These are phyloP conservation scores for Pseudogymnoascus sp. DNA, from an alignment of 2,329 filamentous ascomycete genomes.

Conservation along the genomic window DNA sequence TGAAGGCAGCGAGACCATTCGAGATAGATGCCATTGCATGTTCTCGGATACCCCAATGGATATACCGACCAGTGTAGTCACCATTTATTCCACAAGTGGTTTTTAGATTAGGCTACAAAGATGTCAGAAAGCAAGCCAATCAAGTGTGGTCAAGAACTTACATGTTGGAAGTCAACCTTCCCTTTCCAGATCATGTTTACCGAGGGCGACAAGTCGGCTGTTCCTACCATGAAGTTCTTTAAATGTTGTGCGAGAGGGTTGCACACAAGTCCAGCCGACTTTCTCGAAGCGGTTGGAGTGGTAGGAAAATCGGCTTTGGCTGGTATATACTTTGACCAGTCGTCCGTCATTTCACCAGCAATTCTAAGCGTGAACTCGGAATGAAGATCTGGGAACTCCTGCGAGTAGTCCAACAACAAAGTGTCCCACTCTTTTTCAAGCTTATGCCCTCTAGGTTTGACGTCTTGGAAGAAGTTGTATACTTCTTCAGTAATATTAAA, in stretches of 20 bases:
- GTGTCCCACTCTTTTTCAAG: constrained; percentile 40
- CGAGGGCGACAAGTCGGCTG: constrained; percentile 43
- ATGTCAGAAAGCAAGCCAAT: background rate
- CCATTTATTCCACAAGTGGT: constrained; percentile 44
- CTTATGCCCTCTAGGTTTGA: constrained; percentile 35
- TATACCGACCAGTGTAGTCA: constrained; percentile 45
- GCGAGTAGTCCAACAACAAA: constrained; percentile 35
- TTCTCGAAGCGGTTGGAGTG: constrained; percentile 40
- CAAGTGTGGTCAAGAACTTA: constrained; percentile 18
- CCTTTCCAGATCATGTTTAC: constrained; percentile 48
- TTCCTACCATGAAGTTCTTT: constrained; percentile 44
- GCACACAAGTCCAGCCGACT: constrained; percentile 39
- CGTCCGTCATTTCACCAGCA: constrained; percentile 37
- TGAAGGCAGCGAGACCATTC: constrained; percentile 51
- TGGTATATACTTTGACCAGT: constrained; percentile 42
- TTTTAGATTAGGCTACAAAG: constrained; percentile 29
- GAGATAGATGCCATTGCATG: constrained; percentile 52
- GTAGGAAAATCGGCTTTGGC: constrained; percentile 36
- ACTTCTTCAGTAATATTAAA: constrained; percentile 37
- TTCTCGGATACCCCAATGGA: constrained; percentile 52
- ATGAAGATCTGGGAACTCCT: constrained; percentile 40
- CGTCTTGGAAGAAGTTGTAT: constrained; percentile 41
- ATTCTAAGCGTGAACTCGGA: constrained; percentile 40
- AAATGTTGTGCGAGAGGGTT: constrained; percentile 43
- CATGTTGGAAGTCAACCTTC: constrained; percentile 42